phyloP scores from a whole-genome alignment of 345 rosid species.

The Populus simonii region DNA sequence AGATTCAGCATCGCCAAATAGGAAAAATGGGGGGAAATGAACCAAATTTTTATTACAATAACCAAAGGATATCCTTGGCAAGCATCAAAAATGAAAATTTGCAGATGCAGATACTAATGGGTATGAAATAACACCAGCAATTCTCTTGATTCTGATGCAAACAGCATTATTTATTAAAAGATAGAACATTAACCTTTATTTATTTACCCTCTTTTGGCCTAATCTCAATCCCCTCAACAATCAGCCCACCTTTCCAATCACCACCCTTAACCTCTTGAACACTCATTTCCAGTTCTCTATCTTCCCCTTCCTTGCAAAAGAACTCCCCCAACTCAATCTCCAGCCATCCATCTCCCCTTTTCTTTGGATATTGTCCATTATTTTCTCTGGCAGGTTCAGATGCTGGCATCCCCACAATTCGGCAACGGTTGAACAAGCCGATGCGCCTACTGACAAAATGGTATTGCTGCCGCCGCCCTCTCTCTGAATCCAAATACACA shows the following conservation, averaged over 20 bases:
- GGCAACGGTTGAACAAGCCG: not conserved
- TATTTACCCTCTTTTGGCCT: conserved; percentile 25
- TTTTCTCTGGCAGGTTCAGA: not conserved
- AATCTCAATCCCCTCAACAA: conserved; percentile 41
- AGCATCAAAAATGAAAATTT: not conserved
- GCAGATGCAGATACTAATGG: not conserved
- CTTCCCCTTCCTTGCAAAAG: conserved; percentile 15
- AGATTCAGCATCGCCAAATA: not conserved
- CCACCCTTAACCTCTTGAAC: conserved; percentile 13
- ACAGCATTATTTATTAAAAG: not conserved
- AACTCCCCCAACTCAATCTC: conserved; percentile 34
- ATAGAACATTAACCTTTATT: not conserved
- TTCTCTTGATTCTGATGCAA: not conserved
- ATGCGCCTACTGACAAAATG: not conserved
- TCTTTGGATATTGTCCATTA: not conserved
- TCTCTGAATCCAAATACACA: conserved; percentile 13
- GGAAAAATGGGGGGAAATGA: not conserved
- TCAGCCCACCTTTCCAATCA: conserved; percentile 19
- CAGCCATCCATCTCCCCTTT: conserved; percentile 35
- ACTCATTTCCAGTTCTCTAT: conserved; percentile 20
- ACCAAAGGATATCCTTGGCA: not conserved
- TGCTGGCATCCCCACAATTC: not conserved
- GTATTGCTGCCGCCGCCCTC: not conserved
- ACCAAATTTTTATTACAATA: not conserved
- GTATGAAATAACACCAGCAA: not conserved